phyloP scores from a whole-genome alignment of 2,329 filamentous ascomycete genomes.

The Trichophyton simii region DNA sequence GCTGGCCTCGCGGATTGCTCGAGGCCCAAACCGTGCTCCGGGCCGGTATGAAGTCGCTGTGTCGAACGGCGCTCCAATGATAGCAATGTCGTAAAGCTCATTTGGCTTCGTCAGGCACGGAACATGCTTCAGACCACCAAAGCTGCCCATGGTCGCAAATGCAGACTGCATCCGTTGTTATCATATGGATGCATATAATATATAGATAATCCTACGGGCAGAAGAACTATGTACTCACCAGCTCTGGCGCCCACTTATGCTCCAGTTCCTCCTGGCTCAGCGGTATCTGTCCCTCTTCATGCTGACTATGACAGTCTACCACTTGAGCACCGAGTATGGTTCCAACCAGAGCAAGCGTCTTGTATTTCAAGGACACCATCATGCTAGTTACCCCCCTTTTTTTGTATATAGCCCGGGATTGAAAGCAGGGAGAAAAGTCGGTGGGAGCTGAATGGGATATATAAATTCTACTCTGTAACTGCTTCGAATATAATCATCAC shows the following conservation, averaged over 20 bases:
- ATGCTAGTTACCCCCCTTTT: neutral
- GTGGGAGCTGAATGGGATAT: neutral
- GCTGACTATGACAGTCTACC: neutral
- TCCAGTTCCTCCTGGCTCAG: neutral
- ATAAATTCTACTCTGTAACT: neutral
- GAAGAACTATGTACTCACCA: neutral
- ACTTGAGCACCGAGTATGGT: neutral
- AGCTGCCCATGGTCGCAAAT: slow-evolving; percentile 63
- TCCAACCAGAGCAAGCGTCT: neutral
- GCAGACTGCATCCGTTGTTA: slow-evolving; percentile 36
- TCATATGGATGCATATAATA: neutral
- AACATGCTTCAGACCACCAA: slow-evolving; percentile 56
- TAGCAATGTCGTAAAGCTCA: slow-evolving; percentile 55
- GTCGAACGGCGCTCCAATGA: slow-evolving; percentile 62
- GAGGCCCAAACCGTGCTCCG: slow-evolving; percentile 69
- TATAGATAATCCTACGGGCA: neutral
- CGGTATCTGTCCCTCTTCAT: neutral
- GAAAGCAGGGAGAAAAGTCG: neutral
- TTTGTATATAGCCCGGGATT: neutral
- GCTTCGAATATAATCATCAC: neutral
- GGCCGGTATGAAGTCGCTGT: slow-evolving; percentile 60
- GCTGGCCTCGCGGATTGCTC: slow-evolving; percentile 74
- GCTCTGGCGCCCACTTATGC: neutral
- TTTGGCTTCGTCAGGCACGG: slow-evolving; percentile 57
- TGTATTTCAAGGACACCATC: neutral